Percentiles rank a stretch among this genome's conserved stretches.
phyloP scores from a whole-genome alignment of 768 basidiomycete genomes.

The Dendrothele bispora region DNA sequence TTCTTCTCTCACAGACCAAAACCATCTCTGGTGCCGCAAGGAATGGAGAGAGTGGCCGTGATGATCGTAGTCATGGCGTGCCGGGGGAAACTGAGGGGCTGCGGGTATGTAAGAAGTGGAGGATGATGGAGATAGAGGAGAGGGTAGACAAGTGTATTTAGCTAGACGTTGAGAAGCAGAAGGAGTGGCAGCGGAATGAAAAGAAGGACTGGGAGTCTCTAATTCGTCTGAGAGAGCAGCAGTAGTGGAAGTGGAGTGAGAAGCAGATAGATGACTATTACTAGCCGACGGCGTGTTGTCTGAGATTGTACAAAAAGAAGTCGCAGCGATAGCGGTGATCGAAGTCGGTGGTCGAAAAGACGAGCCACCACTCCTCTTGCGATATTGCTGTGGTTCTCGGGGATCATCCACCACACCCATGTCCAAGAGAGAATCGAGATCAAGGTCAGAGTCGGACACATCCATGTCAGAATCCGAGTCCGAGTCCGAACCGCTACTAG shows the following conservation, averaged over 20 bases:
- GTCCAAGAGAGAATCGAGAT: constrained; percentile 22
- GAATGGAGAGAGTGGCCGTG: constrained; percentile 66
- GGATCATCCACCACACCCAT: constrained; percentile 18
- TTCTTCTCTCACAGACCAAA: constrained; percentile 60
- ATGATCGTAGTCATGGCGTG: constrained; percentile 47
- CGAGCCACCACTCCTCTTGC: background rate
- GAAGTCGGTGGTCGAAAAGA: background rate
- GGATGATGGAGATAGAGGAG: constrained; percentile 32
- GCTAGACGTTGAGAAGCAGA: constrained; percentile 20
- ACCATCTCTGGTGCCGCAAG: constrained; percentile 56
- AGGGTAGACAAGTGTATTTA: constrained; percentile 38
- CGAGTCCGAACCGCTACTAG: background rate
- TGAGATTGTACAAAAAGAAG: background rate
- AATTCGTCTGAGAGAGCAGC: constrained; percentile 13
- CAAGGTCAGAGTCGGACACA: constrained; percentile 11
- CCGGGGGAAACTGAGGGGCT: constrained; percentile 18
- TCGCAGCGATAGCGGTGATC: background rate
- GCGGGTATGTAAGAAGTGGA: constrained; percentile 6
- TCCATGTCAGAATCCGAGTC: constrained; percentile 15
- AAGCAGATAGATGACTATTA: too few relatives aligned
- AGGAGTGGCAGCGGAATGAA: constrained; percentile 14
- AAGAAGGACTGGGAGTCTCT: constrained; percentile 9
- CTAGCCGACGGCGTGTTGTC: background rate
- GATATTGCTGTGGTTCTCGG: constrained; percentile 13
- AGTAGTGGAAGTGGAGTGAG: background rate